Conservation (phyloP, 2,329 filamentous ascomycete genomes). For the Colletotrichum tabaci region DNA sequence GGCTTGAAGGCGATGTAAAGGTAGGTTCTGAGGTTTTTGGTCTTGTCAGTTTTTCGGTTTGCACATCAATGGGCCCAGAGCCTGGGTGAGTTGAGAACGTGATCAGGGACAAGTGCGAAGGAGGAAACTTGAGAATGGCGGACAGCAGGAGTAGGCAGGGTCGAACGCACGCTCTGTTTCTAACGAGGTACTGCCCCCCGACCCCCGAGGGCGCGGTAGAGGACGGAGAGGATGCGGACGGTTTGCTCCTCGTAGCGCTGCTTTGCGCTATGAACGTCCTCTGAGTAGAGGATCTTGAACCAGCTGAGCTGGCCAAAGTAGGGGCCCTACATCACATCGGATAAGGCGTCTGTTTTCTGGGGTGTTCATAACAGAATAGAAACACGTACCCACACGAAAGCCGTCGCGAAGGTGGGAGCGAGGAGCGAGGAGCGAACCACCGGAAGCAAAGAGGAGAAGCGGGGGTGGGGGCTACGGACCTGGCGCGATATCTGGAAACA, state of each 20-base stretch:
- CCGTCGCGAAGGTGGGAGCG: too few relatives aligned
- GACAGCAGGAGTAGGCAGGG: neutral
- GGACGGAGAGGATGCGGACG: slow-evolving; percentile 50
- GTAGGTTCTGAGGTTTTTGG: slow-evolving; percentile 45
- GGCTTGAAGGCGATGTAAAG: slow-evolving; percentile 53
- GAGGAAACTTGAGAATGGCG: too few relatives aligned
- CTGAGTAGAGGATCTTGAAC: slow-evolving; percentile 52
- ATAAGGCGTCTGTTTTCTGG: neutral
- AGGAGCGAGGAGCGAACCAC: too few relatives aligned
- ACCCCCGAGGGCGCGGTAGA: slow-evolving; percentile 52
- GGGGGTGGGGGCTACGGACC: neutral
- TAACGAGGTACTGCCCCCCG: slow-evolving; percentile 54
- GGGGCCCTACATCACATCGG: slow-evolving; percentile 52
- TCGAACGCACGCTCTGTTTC: slow-evolving; percentile 51
- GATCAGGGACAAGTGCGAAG: neutral
- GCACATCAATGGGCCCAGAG: too few relatives aligned
- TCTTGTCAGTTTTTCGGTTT: neutral
- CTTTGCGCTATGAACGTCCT: slow-evolving; percentile 49
- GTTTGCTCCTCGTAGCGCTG: slow-evolving; percentile 50
- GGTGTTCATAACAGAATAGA: neutral
- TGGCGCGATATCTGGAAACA: slow-evolving; percentile 38
- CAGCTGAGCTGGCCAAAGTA: slow-evolving; percentile 60
- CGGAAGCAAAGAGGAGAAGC: neutral
- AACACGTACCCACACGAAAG: too few relatives aligned
- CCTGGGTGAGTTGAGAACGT: neutral